Base-by-base conservation (phyloP, 2,329 filamentous ascomycete species). In the Cercospora sp. region DNA sequence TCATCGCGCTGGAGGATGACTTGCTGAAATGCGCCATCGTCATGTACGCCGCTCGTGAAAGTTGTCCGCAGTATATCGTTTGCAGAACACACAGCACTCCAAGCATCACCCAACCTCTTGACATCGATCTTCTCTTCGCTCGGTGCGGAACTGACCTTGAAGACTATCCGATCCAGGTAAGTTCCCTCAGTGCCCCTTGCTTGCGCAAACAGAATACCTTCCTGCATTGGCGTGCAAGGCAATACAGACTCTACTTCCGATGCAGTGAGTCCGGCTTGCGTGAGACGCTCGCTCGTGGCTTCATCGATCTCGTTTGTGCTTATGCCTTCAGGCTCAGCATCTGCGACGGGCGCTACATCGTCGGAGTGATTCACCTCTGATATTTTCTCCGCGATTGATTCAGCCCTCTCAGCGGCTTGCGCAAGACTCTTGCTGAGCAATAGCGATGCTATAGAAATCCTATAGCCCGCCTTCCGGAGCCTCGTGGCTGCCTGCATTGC, bases 401-500 rank as follows among this genome's bases (percentile, higher is more conserved):
- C 20, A 26, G 12, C 20, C 48, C 28, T 13, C 20, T 26, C 20
- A 13, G 45, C 18, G 45, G 45, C 45, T 18, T 53, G 20, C 5
- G 48, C 20, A 13, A 53, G 20, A 28, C 20, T 53, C 12, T 13
- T 53, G 48, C 48, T 26, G 20, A 23, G 18, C 9, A 53, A 3
- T 8, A 53, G 20, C 3, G 20, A 12, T 28, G 48, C 48, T 10
- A 62, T 48, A 39, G 42, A 57, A 20, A 28, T 55, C 28, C 48
- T 55, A 5, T 26, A 55, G 23, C 42, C 58, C 28, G 13, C 42
- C 58, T 62, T 64, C 28, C 33, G 26, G 6, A 33, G 31, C 45
- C 45, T 55, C 16, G 61, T 64, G 6, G 48, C 61, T 31, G 55
- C 63, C 7, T 51, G 20, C 58, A 39, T 55, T 53, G 42, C 66